Evolutionary conservation across 257 asterid species (phyloP).

Genomic region (Salvia hispanica): DNA sequence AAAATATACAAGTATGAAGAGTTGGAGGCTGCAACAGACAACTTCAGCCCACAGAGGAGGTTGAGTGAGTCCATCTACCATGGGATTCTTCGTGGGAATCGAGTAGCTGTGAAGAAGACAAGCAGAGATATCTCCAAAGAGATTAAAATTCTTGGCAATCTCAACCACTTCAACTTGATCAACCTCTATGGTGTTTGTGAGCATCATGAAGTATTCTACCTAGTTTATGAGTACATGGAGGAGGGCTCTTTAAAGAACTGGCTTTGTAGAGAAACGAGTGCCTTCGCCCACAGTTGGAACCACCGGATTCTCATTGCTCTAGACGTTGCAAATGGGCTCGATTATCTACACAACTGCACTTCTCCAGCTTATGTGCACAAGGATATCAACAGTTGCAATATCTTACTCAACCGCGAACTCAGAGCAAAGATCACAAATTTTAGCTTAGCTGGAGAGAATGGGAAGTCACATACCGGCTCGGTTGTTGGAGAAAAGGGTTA

Average conservation of each 20-base stretch:
- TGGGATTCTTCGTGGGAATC: conserved; percentile 56
- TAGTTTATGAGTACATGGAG: conserved; percentile 67
- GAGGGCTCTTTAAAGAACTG: conserved; percentile 61
- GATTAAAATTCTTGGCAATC: conserved; percentile 52
- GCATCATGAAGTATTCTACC: conserved; percentile 42
- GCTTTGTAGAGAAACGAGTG: conserved; percentile 39
- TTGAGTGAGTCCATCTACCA: conserved; percentile 42
- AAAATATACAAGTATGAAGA: conserved; percentile 52
- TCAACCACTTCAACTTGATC: conserved; percentile 66
- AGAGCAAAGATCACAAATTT: conserved; percentile 73
- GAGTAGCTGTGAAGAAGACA: conserved; percentile 45
- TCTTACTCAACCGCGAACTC: conserved; percentile 49
- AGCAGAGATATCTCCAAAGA: conserved; percentile 46
- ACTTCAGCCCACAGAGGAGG: conserved; percentile 44
- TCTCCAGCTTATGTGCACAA: conserved; percentile 67
- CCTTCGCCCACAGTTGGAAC: conserved; percentile 52
- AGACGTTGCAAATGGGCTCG: conserved; percentile 72
- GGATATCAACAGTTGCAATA: conserved; percentile 50
- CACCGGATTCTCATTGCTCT: conserved; percentile 56
- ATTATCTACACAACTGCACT: conserved; percentile 71
- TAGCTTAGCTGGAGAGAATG: conserved; percentile 42
- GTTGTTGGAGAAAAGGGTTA: conserved; percentile 54
- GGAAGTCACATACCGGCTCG: conserved; percentile 29
- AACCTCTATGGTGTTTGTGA: conserved; percentile 61
- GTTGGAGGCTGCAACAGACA: conserved; percentile 51